A percentile compares a stretch with the other conserved stretches of the same genome.
Evolutionary conservation across 352 stramenopile genomes (phyloP).

Genomic region (Saprolegnia diclina): DNA sequence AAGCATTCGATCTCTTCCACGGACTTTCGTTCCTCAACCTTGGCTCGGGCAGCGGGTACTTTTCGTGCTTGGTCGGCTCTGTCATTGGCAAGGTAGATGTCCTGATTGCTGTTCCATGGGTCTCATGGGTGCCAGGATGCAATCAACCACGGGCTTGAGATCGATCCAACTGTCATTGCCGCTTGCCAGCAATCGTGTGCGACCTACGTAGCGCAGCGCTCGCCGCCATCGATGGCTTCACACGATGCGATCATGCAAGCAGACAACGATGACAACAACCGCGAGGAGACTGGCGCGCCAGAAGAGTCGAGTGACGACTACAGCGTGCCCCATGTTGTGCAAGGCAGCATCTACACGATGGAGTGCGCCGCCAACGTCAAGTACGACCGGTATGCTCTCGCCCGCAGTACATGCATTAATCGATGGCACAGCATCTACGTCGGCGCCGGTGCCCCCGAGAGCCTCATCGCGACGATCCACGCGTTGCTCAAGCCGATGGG

Average conservation of each 20-base stretch:
- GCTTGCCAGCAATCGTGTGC: background rate
- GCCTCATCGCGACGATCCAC: conserved; percentile 14
- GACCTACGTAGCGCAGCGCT: background rate
- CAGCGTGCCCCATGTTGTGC: conserved; percentile 7
- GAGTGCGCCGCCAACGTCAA: conserved; percentile 10
- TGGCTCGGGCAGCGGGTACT: conserved; percentile 29
- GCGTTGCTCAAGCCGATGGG: conserved; percentile 21
- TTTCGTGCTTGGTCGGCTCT: conserved; percentile 28
- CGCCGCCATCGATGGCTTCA: background rate
- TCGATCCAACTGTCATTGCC: conserved; percentile 7
- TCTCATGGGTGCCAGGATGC: conserved; percentile 1
- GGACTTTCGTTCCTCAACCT: conserved; percentile 30
- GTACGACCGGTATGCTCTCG: conserved; percentile 23
- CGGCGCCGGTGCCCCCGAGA: conserved; percentile 21
- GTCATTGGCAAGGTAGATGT: conserved; percentile 27
- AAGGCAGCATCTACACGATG: conserved; percentile 15
- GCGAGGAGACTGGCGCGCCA: background rate
- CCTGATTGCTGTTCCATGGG: background rate
- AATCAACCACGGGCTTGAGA: conserved; percentile 29
- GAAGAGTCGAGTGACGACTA: background rate
- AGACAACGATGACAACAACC: background rate
- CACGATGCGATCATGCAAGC: background rate
- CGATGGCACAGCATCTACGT: conserved; percentile 28
- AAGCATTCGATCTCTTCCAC: conserved; percentile 24
- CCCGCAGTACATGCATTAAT: background rate